Evolutionary conservation across 2,329 filamentous ascomycete species (phyloP), one percentile per base, ranked within the genome.

Genomic region (Blastomyces silverae): DNA sequence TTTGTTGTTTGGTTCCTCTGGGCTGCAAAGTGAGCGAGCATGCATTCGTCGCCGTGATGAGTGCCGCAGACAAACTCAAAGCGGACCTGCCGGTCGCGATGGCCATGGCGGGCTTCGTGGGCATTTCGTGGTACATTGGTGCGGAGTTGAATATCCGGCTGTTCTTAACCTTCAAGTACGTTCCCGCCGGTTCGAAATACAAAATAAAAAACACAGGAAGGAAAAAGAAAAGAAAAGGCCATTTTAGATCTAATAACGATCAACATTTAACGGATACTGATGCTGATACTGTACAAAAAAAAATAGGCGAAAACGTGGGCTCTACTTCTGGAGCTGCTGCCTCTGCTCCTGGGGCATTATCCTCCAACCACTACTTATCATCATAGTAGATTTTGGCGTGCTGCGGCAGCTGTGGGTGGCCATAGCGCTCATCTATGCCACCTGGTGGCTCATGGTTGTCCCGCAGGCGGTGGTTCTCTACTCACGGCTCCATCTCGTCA

Each of bases 371-470:
- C 3, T 52, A 6, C 25, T 22, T 52, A 52, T 52, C 22, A 28
- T 28, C 3, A 6, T 52, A 1, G 13, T 28, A 28, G 48, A 52
- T 28, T 52, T 52, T 28, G 48, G 48, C n/a, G 11, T 52, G 6
- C 22, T 52, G 48, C 25, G 13, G 8, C 48, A 52, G 2, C 22
- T 22, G 11, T 28, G 48, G 48, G 22, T 52, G 48, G 48, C 10
- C 10, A 28, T 52, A 11, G 48, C n/a, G 60, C 66, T 71, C 65
- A 66, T 69, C 70, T 73, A 72, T 68, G 69, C 71, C 70, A 71
- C 66, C 56, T 68, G 67, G 67, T 68, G 67, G 62, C 56, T 59
- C 10, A 68, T 68, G 67, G 67, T 68, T 22, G 67, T 66, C 13
- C 66, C 66, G 13, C 67, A 68, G 52, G 62, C 57, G 34, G 62